Evolutionary conservation across 75 land plant species (phyloP).

Genomic region (Cunninghamia lanceolata): DNA sequence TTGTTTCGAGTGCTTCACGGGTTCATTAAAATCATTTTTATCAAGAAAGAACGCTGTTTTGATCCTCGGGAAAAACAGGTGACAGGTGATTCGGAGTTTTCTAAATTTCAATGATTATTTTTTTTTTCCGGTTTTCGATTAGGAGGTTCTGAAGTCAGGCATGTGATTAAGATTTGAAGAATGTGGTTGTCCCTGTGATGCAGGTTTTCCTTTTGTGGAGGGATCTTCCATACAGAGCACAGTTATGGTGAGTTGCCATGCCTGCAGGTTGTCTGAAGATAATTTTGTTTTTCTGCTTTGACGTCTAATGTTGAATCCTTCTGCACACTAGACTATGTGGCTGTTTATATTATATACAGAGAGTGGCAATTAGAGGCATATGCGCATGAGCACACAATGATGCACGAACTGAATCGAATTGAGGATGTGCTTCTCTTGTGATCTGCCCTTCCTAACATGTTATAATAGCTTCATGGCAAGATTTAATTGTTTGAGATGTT

Average conservation of each 20-base stretch:
- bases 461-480: background rate
- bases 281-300: background rate
- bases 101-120: background rate
- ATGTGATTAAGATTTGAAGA: background rate
- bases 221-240: background rate
- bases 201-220: background rate
- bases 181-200: background rate
- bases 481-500: background rate
- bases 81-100: background rate
- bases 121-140: background rate
- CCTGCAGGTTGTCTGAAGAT: background rate
- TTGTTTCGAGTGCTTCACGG: background rate
- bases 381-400: background rate
- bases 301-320: background rate
- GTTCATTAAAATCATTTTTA: background rate
- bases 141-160: background rate
- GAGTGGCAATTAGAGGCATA: background rate
- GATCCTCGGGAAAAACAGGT: background rate
- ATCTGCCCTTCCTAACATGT: background rate
- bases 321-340: background rate
- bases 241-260: background rate
- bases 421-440: background rate
- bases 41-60: background rate
- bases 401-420: background rate
- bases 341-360: too few species aligned